Conservation (phyloP, 495 filamentous ascomycete genomes). For the Penicillium angulare region DNA sequence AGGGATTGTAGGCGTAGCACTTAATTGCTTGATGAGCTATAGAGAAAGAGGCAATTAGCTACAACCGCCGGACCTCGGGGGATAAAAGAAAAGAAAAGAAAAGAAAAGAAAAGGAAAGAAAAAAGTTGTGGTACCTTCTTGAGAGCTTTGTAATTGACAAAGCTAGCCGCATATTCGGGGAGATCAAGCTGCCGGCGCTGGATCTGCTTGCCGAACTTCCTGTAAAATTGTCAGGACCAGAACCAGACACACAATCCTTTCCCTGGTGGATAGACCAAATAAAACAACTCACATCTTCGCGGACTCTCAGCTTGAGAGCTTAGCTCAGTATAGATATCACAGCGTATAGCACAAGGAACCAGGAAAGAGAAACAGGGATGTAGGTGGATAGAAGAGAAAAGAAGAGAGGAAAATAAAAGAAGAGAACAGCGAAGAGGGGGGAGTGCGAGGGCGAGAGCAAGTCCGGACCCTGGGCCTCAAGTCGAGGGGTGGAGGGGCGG, state of each 20-base stretch:
- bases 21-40: constrained; percentile 97
- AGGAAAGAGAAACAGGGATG: neutral
- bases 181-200: constrained; percentile 98
- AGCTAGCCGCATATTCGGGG: constrained; percentile 97
- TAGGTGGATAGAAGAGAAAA: neutral
- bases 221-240: constrained; percentile 33
- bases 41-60: constrained; percentile 15
- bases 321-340: constrained; percentile 5
- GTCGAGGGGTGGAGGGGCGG: constrained; percentile 16
- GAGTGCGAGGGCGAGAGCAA: neutral
- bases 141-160: constrained; percentile 98
- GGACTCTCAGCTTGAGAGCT: constrained; percentile 19
- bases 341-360: neutral
- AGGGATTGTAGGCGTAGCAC: constrained; percentile 78
- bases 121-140: constrained; percentile 70
- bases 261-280: neutral
- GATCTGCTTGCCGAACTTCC: constrained; percentile 99
- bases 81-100: no score
- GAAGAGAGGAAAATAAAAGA: constrained; percentile 1
- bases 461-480: constrained; percentile 6
- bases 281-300: constrained; percentile 34
- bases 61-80: no score
- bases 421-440: constrained; percentile 4
- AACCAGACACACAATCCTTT: neutral
- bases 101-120: no score